These are phyloP conservation scores for Colletotrichum tropicicola DNA, from an alignment of 2,329 filamentous ascomycete genomes.

Conservation along the genomic window DNA sequence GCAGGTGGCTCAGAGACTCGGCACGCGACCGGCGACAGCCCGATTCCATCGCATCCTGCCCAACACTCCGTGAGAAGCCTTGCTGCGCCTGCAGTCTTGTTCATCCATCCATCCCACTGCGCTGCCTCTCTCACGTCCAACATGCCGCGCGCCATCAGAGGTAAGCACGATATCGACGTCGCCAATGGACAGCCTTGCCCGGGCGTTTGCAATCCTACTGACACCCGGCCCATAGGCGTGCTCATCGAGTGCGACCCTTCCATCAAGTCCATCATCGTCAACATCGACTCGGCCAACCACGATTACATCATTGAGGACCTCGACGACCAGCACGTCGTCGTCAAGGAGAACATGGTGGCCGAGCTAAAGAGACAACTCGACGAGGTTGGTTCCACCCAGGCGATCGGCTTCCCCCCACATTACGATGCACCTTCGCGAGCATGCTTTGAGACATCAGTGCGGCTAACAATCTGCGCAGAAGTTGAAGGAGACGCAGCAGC, in stretches of 20 bases:
- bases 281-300: constrained; percentile 75
- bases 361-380: constrained; percentile 75
- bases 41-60: neutral
- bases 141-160: constrained; percentile 68
- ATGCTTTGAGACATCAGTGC: neutral
- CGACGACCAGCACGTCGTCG: constrained; percentile 78
- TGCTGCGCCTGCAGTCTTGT: neutral
- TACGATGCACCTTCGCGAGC: neutral
- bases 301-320: constrained; percentile 83
- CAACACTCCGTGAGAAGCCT: neutral
- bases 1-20: neutral
- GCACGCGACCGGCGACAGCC: too few species aligned
- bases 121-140: constrained; percentile 28
- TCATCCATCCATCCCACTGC: neutral
- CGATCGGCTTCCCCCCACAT: neutral
- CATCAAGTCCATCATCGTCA: constrained; percentile 86
- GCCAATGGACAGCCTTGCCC: neutral
- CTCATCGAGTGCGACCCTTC: constrained; percentile 86
- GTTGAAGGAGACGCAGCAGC: constrained; percentile 61
- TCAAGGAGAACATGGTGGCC: constrained; percentile 78
- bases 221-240: constrained; percentile 60
- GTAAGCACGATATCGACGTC: constrained; percentile 39
- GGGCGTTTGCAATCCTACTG: constrained; percentile 19
- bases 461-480: constrained; percentile 43
- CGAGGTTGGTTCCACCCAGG: constrained; percentile 57